A percentile compares a stretch with the other conserved stretches of the same genome.
These are phyloP conservation scores for Zygosaccharomyces bailii DNA, from an alignment of 805 yeast species.

Conservation along the genomic window DNA sequence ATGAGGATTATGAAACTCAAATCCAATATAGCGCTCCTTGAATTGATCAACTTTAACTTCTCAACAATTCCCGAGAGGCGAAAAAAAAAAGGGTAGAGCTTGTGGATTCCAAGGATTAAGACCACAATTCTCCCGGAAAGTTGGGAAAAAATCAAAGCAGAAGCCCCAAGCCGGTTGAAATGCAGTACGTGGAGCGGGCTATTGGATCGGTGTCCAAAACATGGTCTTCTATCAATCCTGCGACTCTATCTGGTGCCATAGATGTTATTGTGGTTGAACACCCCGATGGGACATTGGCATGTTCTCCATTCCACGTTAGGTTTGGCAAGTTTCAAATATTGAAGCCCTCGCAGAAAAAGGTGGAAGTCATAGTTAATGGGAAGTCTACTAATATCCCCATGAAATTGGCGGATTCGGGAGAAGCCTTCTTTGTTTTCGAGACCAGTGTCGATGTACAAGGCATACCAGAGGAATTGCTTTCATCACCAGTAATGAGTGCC, in stretches of 20 bases:
- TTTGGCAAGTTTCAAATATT: constrained; percentile 92
- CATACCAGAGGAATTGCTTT: constrained; percentile 73
- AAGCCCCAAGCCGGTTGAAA: constrained; percentile 27
- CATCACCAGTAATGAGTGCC: constrained; percentile 80
- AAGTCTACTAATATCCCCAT: constrained; percentile 78
- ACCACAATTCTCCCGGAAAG: background rate
- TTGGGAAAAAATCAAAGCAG: background rate
- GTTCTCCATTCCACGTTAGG: constrained; percentile 95
- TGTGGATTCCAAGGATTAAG: background rate
- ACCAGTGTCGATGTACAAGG: constrained; percentile 54
- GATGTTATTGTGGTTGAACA: constrained; percentile 94
- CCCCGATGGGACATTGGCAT: constrained; percentile 68
- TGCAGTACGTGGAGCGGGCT: constrained; percentile 97
- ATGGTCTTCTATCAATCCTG: constrained; percentile 95
- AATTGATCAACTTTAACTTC: constrained; percentile 1
- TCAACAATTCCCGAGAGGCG: constrained; percentile 6
- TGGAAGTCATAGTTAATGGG: constrained; percentile 83
- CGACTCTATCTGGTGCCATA: constrained; percentile 94
- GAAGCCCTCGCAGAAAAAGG: constrained; percentile 93
- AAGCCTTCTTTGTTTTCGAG: constrained; percentile 95
- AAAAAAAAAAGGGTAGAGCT: constrained; percentile 3
- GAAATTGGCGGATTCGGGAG: constrained; percentile 97
- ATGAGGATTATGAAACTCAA: too few relatives aligned
- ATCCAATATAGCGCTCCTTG: background rate
- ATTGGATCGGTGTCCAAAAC: constrained; percentile 93